Base-by-base conservation (phyloP, 164 flowering plant genomes). In the Vitis rotundifolia region DNA sequence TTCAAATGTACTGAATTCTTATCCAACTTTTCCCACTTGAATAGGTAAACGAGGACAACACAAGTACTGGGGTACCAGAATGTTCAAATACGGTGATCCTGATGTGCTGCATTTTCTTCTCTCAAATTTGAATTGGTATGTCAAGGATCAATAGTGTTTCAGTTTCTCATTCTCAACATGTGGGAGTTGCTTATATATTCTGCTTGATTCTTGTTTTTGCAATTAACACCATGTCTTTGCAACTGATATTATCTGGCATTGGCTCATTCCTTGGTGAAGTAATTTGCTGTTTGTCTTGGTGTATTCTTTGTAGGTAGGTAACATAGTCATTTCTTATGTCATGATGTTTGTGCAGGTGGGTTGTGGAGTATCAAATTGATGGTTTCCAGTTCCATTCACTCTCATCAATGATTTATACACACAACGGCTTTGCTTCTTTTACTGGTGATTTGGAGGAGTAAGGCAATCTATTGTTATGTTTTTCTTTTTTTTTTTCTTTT, bases 331-430 rank as follows among this genome's bases (percentile, higher is more conserved):
- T 71, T 51, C 68, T 68, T 61, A 69, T 68, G 64, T 11, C 15
- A 57, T 67, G 29, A 53, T 67, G 49, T 67, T 75, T 80, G 64
- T 61, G 78, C 89, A 95, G 99, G 99, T 95, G 99, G 99, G 84
- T 88, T 52, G 84, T 49, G 68, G 99, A 93, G 82, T 95, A 95
- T 86, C 89, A 85, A 55, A 78, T 95, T 77, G 99, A 95, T 83
- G 99, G 99, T 71, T 95, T 87, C 80, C 89, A 90, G 64, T 95
- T 95, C 73, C 99, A 95, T 77, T 95, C 99, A 47, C 89, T 95
- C 62, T 75, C 98, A 28, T 95, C 99, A 49, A 95, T 93, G 99
- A 80, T 93, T 71, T 95, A 95, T 70, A 93, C 93, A 5, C 99
- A 95, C 85, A 95, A 95, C 76, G 99, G 99, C 60, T 95, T 95